phyloP scores from a whole-genome alignment of 805 yeast species.

The Nakazawaea molendinolei region DNA sequence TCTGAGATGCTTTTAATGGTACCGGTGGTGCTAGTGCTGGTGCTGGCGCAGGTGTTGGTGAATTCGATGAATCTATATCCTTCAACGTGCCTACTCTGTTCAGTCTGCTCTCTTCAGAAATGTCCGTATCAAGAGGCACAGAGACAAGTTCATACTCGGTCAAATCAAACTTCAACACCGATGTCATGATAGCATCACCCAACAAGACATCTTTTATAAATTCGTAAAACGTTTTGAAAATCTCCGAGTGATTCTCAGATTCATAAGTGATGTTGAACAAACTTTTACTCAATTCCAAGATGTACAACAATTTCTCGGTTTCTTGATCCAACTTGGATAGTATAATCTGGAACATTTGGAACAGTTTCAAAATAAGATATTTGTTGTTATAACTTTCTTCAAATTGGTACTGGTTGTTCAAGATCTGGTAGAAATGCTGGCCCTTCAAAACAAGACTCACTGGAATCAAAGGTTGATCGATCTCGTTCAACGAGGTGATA shows the following conservation, averaged over 20 bases:
- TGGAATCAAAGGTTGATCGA: conserved; percentile 23
- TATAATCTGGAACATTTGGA: conserved; percentile 28
- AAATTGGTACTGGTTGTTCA: conserved; percentile 15
- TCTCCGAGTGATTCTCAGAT: conserved; percentile 19
- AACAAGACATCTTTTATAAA: conserved; percentile 5
- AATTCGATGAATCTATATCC: no score
- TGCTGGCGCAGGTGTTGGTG: no score
- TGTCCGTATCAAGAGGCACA: no score
- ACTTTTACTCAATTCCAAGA: conserved; percentile 25
- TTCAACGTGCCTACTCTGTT: no score
- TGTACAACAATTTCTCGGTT: conserved; percentile 24
- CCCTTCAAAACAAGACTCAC: conserved; percentile 12
- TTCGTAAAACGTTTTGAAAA: conserved; percentile 15
- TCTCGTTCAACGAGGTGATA: conserved; percentile 20
- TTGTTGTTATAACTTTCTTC: conserved; percentile 20
- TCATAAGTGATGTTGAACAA: conserved; percentile 19
- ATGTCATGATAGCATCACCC: no score
- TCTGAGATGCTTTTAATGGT: no score
- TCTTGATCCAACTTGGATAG: conserved; percentile 19
- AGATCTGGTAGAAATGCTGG: conserved; percentile 13
- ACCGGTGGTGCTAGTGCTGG: no score
- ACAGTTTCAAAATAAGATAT: conserved; percentile 35
- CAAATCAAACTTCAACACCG: no score
- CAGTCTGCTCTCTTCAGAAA: no score
- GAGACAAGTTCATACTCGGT: no score